A percentile compares a stretch with the other conserved stretches of the same genome.
Evolutionary conservation across 768 basidiomycete species (phyloP).

Genomic region (Macrolepiota albuminosa): DNA sequence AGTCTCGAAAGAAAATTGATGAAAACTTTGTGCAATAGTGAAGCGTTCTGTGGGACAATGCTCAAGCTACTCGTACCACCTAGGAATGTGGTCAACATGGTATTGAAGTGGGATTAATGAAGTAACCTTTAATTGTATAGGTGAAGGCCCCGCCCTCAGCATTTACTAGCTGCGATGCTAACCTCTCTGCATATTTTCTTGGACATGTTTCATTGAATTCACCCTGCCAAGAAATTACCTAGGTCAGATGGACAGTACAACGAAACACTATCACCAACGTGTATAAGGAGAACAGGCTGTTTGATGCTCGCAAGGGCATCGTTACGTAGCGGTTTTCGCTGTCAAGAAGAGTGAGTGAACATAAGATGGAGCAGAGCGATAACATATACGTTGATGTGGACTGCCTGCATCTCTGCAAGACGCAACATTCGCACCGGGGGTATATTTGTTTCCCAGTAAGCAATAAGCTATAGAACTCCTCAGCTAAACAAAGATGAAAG

Average conservation of each 20-base stretch:
- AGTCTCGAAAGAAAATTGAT: constrained; percentile 56
- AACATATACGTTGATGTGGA: constrained; percentile 56
- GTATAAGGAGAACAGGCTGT: constrained; percentile 65
- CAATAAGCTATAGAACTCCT: constrained; percentile 48
- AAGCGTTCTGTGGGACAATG: constrained; percentile 49
- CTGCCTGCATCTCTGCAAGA: constrained; percentile 46
- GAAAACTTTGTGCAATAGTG: constrained; percentile 61
- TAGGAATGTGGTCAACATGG: constrained; percentile 17
- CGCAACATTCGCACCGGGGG: constrained; percentile 53
- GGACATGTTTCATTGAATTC: constrained; percentile 54
- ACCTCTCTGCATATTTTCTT: constrained; percentile 49
- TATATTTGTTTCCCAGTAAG: constrained; percentile 54
- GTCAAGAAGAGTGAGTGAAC: constrained; percentile 1
- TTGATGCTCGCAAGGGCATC: constrained; percentile 48
- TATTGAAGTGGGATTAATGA: neutral
- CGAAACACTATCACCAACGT: constrained; percentile 37
- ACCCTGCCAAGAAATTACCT: constrained; percentile 35
- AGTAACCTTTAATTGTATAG: constrained; percentile 57
- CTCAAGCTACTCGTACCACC: constrained; percentile 54
- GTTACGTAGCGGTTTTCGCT: constrained; percentile 53
- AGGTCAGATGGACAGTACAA: neutral
- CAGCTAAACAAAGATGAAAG: neutral
- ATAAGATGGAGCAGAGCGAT: neutral
- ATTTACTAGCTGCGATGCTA: constrained; percentile 45
- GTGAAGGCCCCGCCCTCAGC: constrained; percentile 45